phyloP scores from a whole-genome alignment of 2,329 filamentous ascomycete genomes.

The Cladosporium sp. region DNA sequence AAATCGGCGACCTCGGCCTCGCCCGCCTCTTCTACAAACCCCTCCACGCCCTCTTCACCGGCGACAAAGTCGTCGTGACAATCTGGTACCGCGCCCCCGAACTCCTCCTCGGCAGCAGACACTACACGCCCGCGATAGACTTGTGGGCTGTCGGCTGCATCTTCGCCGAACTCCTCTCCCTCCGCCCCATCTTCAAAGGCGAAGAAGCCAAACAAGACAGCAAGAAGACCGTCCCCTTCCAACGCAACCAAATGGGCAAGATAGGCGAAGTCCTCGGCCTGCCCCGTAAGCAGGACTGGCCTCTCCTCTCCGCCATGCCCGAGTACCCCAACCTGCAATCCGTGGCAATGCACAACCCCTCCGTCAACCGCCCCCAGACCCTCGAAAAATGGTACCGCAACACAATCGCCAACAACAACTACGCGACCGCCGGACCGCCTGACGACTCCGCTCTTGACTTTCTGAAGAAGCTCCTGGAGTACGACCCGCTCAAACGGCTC shows the following conservation, averaged over 20 bases:
- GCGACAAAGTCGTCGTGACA: slow-evolving; percentile 97
- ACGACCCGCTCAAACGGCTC: slow-evolving; percentile 83
- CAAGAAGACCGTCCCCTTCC: slow-evolving; percentile 96
- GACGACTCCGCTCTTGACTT: slow-evolving; percentile 70
- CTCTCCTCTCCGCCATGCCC: slow-evolving; percentile 75
- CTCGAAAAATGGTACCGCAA: slow-evolving; percentile 64
- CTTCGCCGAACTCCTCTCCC: slow-evolving; percentile 84
- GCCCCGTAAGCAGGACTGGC: slow-evolving; percentile 85
- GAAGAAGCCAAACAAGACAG: slow-evolving; percentile 99
- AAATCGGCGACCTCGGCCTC: slow-evolving; percentile 89
- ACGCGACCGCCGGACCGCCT: slow-evolving; percentile 35
- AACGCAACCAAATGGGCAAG: slow-evolving; percentile 98
- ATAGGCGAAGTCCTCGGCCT: slow-evolving; percentile 95
- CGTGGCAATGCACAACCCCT: slow-evolving; percentile 41
- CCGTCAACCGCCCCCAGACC: slow-evolving; percentile 49
- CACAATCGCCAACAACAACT: slow-evolving; percentile 45
- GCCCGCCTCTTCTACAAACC: slow-evolving; percentile 93
- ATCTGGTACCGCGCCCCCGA: slow-evolving; percentile 99
- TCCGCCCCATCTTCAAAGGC: slow-evolving; percentile 95
- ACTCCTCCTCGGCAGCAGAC: slow-evolving; percentile 82
- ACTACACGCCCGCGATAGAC: slow-evolving; percentile 95
- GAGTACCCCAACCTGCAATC: slow-evolving; percentile 56
- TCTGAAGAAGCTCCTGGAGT: slow-evolving; percentile 77
- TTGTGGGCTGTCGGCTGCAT: slow-evolving; percentile 98
- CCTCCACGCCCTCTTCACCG: slow-evolving; percentile 81